These are phyloP conservation scores for Ogataea naganishii DNA, from an alignment of 805 yeast species.

Conservation along the genomic window DNA sequence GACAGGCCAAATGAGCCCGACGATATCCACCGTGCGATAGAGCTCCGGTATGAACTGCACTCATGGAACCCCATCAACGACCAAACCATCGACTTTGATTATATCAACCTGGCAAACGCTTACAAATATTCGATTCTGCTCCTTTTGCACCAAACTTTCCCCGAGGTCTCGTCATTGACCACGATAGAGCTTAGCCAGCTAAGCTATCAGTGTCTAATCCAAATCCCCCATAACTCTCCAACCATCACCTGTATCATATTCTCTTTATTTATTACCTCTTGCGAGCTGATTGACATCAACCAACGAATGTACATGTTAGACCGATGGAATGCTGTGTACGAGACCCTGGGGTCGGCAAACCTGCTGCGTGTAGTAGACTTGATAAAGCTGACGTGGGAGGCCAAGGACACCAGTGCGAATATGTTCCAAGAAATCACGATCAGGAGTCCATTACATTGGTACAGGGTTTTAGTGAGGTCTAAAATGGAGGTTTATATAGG, in stretches of 20 bases:
- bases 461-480: too few species aligned
- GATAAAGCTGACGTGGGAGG: conserved; percentile 7
- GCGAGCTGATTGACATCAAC: conserved; percentile 6
- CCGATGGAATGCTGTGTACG: conserved; percentile 7
- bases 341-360: conserved; percentile 8
- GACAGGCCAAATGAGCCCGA: conserved; percentile 1
- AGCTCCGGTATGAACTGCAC: too few species aligned
- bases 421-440: too few species aligned
- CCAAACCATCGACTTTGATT: conserved; percentile 5
- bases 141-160: conserved; percentile 10
- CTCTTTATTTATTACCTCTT: conserved; percentile 11
- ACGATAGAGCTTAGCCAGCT: neutral
- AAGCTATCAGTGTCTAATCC: neutral
- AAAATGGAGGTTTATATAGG: too few species aligned
- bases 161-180: conserved; percentile 3
- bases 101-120: conserved; percentile 8
- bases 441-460: too few species aligned
- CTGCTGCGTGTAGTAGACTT: conserved; percentile 3
- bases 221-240: conserved; percentile 2
- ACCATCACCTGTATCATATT: conserved; percentile 8
- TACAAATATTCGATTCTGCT: conserved; percentile 6
- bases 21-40: too few species aligned
- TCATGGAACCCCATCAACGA: too few species aligned
- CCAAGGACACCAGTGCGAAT: too few species aligned
- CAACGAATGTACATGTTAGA: conserved; percentile 7